Evolutionary conservation across 306 rosid genomes (phyloP), one percentile per base, ranked within the genome.

Genomic region (Lathyrus sativus): DNA sequence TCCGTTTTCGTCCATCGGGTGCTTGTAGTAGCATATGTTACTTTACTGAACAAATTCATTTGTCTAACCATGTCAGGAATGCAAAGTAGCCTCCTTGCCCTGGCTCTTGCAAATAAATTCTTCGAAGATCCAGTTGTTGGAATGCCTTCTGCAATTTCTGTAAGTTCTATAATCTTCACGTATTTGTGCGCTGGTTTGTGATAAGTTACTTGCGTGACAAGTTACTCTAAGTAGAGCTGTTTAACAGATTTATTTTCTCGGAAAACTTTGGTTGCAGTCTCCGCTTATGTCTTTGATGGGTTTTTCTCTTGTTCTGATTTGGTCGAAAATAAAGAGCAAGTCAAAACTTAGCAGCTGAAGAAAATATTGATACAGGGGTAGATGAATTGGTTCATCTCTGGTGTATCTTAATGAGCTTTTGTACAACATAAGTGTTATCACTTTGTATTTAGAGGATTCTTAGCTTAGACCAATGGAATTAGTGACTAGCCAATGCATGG

Each of bases 1-100:
- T 53, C 62, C 38, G 1, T 18, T 67, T 9, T 48, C 38, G 37
- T 58, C 28, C 22, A n/a, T 56, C 19, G 56, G 54, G 42, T 44
- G 55, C 38, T 24, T 60, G 56, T 11, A 26, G 12, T 28, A 44
- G 26, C 49, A 65, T 62, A 51, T 54, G 13, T 73, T 19, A 14
- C 26, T 51, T 38, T 39, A 33, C 41, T 43, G 29, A 2, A 55
- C 0, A 29, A 73, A 50, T 42, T 43, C 37, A 50, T 80, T 38
- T 55, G 76, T 68, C 54, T 33, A 44, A 80, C 11, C 43, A 76
- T 13, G 51, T 61, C 76, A 92, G 98, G 98, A 71, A 92, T 90
- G 98, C 98, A 92, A 74, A 90, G 98, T 78, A 92, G 98, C 78
- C 96, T 92, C 71, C 96, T 92, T 51, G 96, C 96, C 60, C 89